phyloP scores from a whole-genome alignment of 352 stramenopile species.

The Phytophthora quininea region DNA sequence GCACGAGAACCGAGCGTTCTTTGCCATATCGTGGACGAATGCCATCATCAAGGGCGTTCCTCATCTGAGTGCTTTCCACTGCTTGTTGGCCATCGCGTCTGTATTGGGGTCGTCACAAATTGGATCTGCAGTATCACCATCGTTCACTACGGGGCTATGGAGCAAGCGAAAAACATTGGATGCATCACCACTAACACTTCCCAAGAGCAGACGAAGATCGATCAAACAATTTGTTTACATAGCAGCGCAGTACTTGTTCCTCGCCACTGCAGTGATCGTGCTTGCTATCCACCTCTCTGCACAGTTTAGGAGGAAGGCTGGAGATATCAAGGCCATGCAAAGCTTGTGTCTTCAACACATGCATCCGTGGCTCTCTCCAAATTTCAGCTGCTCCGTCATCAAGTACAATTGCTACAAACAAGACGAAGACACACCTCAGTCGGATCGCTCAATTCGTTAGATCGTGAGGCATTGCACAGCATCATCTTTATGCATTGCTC shows the following conservation, averaged over 20 bases:
- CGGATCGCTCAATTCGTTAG: constrained; percentile 9
- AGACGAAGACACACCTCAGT: constrained; percentile 3
- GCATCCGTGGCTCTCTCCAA: constrained; percentile 43
- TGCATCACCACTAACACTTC: constrained; percentile 3
- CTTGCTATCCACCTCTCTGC: constrained; percentile 7
- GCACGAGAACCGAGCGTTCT: constrained; percentile 49
- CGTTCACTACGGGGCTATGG: too few relatives aligned
- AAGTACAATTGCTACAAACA: constrained; percentile 43
- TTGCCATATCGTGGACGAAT: constrained; percentile 33
- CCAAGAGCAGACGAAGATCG: neutral
- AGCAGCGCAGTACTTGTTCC: constrained; percentile 26
- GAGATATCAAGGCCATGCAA: neutral
- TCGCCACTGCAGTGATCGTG: constrained; percentile 1
- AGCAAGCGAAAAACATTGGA: too few relatives aligned
- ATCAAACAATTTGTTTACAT: constrained; percentile 1
- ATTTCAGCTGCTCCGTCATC: constrained; percentile 47
- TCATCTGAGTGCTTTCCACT: constrained; percentile 44
- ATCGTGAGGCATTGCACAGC: constrained; percentile 25
- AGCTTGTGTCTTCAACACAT: constrained; percentile 33
- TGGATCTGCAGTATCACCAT: neutral
- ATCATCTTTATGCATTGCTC: constrained; percentile 57
- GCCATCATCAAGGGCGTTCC: constrained; percentile 39
- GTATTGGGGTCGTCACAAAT: constrained; percentile 23
- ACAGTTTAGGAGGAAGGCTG: neutral
- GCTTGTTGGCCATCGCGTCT: constrained; percentile 25